phyloP scores from a whole-genome alignment of 768 basidiomycete species.

The Russula abietina region DNA sequence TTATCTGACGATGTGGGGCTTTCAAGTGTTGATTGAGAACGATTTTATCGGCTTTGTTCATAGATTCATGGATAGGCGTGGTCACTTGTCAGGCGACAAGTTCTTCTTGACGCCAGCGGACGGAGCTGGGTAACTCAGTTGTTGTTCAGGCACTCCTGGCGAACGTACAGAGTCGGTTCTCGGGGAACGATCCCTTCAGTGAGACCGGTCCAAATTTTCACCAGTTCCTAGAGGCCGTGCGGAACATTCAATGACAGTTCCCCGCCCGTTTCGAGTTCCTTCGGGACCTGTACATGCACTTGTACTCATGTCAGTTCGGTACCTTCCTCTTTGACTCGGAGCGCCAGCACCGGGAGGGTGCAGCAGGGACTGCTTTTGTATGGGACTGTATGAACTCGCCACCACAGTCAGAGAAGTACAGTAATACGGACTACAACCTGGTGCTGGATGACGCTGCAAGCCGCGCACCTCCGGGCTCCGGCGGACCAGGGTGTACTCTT shows the following conservation, averaged over 20 bases:
- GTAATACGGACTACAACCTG: slow-evolving; percentile 64
- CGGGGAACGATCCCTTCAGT: slow-evolving; percentile 76
- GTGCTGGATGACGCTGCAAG: slow-evolving; percentile 66
- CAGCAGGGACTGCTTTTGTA: slow-evolving; percentile 56
- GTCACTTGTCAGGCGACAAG: slow-evolving; percentile 92
- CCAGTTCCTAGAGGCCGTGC: slow-evolving; percentile 91
- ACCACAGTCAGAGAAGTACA: slow-evolving; percentile 55
- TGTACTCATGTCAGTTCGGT: slow-evolving; percentile 94
- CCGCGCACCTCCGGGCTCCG: slow-evolving; percentile 46
- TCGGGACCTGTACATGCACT: slow-evolving; percentile 77
- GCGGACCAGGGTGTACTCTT: slow-evolving; percentile 90
- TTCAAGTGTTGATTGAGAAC: slow-evolving; percentile 91
- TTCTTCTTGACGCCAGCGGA: slow-evolving; percentile 74
- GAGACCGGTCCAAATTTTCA: slow-evolving; percentile 98
- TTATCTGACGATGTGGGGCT: slow-evolving; percentile 90
- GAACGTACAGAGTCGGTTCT: slow-evolving; percentile 88
- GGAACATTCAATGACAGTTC: slow-evolving; percentile 86
- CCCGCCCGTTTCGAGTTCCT: slow-evolving; percentile 94
- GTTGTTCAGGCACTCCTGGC: slow-evolving; percentile 89
- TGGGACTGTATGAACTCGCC: slow-evolving; percentile 84
- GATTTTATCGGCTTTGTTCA: slow-evolving; percentile 97
- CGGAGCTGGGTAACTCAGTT: slow-evolving; percentile 56
- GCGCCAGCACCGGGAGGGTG: slow-evolving; percentile 61
- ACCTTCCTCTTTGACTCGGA: slow-evolving; percentile 93
- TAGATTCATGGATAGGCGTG: slow-evolving; percentile 90